Conservation (phyloP, 805 yeast genomes). For the Komagataella pastoris region DNA sequence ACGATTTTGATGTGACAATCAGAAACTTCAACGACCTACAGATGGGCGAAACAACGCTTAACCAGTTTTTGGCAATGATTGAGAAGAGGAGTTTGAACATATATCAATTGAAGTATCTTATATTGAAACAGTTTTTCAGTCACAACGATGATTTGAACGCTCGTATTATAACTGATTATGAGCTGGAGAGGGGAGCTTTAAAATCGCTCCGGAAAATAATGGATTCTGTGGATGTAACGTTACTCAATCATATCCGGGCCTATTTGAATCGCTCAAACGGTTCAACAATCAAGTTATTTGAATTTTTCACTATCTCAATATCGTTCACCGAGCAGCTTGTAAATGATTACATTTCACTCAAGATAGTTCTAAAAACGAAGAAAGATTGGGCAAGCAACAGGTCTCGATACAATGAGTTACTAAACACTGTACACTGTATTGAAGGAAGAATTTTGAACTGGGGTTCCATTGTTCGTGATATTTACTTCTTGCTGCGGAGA, state of each 20-base stretch:
- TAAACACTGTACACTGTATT: background rate
- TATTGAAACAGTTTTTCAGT: conserved; percentile 12
- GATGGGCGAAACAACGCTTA: conserved; percentile 5
- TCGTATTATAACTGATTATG: conserved; percentile 12
- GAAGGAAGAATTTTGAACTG: background rate
- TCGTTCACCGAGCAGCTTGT: conserved; percentile 29
- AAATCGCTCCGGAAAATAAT: conserved; percentile 9
- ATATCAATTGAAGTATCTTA: conserved; percentile 13
- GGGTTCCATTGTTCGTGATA: background rate
- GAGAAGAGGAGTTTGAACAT: conserved; percentile 11
- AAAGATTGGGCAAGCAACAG: conserved; percentile 8
- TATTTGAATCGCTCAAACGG: conserved; percentile 1
- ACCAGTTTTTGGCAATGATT: conserved; percentile 7
- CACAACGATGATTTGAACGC: conserved; percentile 7
- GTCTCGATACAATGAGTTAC: conserved; percentile 11
- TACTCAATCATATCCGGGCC: conserved; percentile 6
- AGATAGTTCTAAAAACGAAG: conserved; percentile 11
- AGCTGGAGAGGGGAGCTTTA: conserved; percentile 7
- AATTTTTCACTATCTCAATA: conserved; percentile 9
- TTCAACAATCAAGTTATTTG: background rate
- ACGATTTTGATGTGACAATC: conserved; percentile 5
- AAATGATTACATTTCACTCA: conserved; percentile 24
- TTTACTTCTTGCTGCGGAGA: background rate
- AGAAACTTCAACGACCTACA: conserved; percentile 9
- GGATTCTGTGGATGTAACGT: conserved; percentile 14